phyloP scores from a whole-genome alignment of 2,329 filamentous ascomycete species.

The Xylariaceae sp. region DNA sequence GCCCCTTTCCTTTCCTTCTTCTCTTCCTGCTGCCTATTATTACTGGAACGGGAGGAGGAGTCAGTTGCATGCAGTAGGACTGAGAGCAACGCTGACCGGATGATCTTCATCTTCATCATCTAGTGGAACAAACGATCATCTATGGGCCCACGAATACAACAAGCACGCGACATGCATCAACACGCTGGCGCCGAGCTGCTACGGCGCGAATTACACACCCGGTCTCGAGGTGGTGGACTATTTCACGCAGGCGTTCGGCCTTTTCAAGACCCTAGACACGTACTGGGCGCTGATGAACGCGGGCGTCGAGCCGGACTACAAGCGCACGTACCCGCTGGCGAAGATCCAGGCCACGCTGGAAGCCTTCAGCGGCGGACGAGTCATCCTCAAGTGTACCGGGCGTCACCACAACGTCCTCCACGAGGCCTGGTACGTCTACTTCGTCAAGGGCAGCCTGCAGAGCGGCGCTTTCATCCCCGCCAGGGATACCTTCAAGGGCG shows the following conservation, averaged over 20 bases:
- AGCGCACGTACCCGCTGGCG: conserved; percentile 46
- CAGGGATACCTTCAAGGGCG: conserved; percentile 41
- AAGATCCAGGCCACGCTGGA: conserved; percentile 47
- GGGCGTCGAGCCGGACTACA: conserved; percentile 41
- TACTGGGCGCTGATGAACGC: conserved; percentile 42
- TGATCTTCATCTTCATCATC: background rate
- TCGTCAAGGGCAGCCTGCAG: conserved; percentile 55
- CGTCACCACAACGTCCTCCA: conserved; percentile 45
- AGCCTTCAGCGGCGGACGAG: conserved; percentile 47
- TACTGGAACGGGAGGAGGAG: background rate
- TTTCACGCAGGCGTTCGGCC: conserved; percentile 45
- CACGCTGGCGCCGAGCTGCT: conserved; percentile 67
- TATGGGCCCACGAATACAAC: conserved; percentile 74
- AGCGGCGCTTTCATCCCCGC: conserved; percentile 52
- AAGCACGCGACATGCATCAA: conserved; percentile 75
- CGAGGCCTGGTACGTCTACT: conserved; percentile 58
- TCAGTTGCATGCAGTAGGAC: background rate
- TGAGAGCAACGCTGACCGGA: background rate
- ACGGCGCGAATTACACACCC: conserved; percentile 52
- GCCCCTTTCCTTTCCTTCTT: background rate
- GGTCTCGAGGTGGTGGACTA: conserved; percentile 51
- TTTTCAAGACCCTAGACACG: conserved; percentile 48
- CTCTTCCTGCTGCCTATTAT: background rate
- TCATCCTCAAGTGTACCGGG: conserved; percentile 48
- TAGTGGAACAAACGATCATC: conserved; percentile 44